A percentile compares a stretch with the other conserved stretches of the same genome.
phyloP scores from a whole-genome alignment of 2,329 filamentous ascomycete species.

The Colletotrichum tamarilloi region DNA sequence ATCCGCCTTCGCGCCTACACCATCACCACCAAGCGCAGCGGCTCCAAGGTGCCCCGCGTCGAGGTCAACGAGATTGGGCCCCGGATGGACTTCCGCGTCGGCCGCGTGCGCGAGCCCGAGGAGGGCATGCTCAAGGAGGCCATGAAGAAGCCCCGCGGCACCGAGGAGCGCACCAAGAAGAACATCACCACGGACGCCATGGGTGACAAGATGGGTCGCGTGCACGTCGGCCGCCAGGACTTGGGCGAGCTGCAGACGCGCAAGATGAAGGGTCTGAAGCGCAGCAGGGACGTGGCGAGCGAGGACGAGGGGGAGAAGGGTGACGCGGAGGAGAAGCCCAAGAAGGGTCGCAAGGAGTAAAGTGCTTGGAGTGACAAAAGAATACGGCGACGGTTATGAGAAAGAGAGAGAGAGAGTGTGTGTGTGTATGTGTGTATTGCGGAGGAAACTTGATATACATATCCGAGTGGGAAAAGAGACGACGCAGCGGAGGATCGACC shows the following conservation, averaged over 20 bases:
- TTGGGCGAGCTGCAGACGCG: conserved; percentile 88
- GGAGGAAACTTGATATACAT: neutral
- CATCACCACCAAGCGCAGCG: conserved; percentile 86
- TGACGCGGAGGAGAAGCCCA: conserved; percentile 49
- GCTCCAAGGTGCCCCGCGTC: conserved; percentile 87
- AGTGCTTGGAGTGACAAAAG: neutral
- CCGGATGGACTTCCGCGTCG: conserved; percentile 89
- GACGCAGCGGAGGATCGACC: conserved; percentile 20
- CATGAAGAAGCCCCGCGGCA: conserved; percentile 83
- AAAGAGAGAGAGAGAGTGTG: neutral
- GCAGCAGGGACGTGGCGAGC: conserved; percentile 72
- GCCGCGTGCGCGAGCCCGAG: conserved; percentile 83
- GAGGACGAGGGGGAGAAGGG: conserved; percentile 62
- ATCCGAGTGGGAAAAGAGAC: conserved; percentile 18
- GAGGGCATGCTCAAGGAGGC: conserved; percentile 87
- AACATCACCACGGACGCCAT: conserved; percentile 92
- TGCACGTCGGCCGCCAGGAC: conserved; percentile 93
- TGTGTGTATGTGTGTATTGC: neutral
- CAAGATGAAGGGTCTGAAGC: conserved; percentile 99
- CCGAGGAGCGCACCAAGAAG: conserved; percentile 89
- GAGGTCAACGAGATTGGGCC: conserved; percentile 97
- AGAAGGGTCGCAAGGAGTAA: conserved; percentile 35
- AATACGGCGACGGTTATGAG: neutral
- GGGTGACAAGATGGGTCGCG: conserved; percentile 95
- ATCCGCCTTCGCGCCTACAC: conserved; percentile 84